Percentiles rank a stretch among this genome's conserved stretches.
Evolutionary conservation across 768 basidiomycete genomes (phyloP).

Genomic region (Russula lepida): DNA sequence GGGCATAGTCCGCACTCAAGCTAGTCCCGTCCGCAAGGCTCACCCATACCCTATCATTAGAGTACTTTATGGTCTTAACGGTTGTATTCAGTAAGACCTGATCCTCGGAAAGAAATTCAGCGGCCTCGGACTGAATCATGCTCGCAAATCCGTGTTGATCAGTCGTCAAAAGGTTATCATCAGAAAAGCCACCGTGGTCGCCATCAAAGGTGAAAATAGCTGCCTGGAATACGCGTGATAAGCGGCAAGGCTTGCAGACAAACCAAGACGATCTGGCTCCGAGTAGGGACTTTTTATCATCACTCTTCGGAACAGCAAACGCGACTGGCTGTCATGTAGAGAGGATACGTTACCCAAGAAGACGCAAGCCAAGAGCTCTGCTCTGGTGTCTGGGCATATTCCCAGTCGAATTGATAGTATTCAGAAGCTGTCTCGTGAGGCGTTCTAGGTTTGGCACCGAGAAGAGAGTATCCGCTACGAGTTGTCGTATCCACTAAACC

Average conservation of each 20-base stretch:
- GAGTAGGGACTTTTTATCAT: constrained; percentile 29
- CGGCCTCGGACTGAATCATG: constrained; percentile 49
- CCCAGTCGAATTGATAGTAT: constrained; percentile 42
- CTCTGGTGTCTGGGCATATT: constrained; percentile 53
- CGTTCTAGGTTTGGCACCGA: constrained; percentile 38
- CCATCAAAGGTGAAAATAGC: constrained; percentile 54
- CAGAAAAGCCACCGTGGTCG: constrained; percentile 50
- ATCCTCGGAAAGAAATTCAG: constrained; percentile 39
- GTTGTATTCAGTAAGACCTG: constrained; percentile 45
- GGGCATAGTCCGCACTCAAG: constrained; percentile 46
- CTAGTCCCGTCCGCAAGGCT: constrained; percentile 35
- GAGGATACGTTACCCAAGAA: constrained; percentile 41
- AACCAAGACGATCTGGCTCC: constrained; percentile 26
- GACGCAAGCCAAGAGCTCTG: constrained; percentile 58
- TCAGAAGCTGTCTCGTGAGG: constrained; percentile 45
- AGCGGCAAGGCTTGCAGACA: constrained; percentile 33
- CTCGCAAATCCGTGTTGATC: constrained; percentile 58
- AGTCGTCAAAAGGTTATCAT: constrained; percentile 42
- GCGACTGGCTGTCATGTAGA: constrained; percentile 20
- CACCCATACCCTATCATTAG: constrained; percentile 38
- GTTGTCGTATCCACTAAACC: constrained; percentile 48
- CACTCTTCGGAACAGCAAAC: constrained; percentile 23
- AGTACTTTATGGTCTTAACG: constrained; percentile 41
- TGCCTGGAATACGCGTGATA: constrained; percentile 32
- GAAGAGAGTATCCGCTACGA: constrained; percentile 45